Evolutionary conservation across 441 rosid genomes (phyloP).

Genomic region (Populus hybrid): DNA sequence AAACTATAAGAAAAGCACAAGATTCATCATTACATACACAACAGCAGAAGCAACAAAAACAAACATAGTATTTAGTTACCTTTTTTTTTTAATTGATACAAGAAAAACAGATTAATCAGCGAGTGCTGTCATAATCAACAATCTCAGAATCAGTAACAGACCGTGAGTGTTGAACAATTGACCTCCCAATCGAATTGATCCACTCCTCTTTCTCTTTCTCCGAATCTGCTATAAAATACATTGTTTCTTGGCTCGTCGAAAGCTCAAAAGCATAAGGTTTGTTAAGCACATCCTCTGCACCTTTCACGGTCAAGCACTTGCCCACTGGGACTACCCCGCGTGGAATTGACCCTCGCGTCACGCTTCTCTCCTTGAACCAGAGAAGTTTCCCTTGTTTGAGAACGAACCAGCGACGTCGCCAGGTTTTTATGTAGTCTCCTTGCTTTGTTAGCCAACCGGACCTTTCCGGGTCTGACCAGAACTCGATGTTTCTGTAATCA

Average conservation of each 20-base stretch:
- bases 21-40: slow-evolving; percentile 8
- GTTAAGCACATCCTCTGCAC: slow-evolving; percentile 74
- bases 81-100: not conserved
- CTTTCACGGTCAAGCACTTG: slow-evolving; percentile 71
- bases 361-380: slow-evolving; percentile 70
- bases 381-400: slow-evolving; percentile 75
- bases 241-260: slow-evolving; percentile 54
- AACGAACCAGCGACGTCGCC: slow-evolving; percentile 85
- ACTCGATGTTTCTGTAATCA: slow-evolving; percentile 55
- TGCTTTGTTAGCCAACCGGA: slow-evolving; percentile 75
- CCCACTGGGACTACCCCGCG: slow-evolving; percentile 73
- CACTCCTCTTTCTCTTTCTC: slow-evolving; percentile 86
- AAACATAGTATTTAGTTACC: not conserved
- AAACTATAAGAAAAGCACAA: not conserved
- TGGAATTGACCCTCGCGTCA: slow-evolving; percentile 54
- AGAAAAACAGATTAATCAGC: not conserved
- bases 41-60: not conserved
- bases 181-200: slow-evolving; percentile 82
- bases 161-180: slow-evolving; percentile 74
- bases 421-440: slow-evolving; percentile 78
- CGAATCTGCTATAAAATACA: slow-evolving; percentile 74
- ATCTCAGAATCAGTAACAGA: slow-evolving; percentile 75
- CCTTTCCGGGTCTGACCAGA: slow-evolving; percentile 78
- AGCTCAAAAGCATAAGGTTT: slow-evolving; percentile 73
- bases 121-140: slow-evolving; percentile 52